Evolutionary conservation across 345 rosid genomes (phyloP), one percentile per base, ranked within the genome.

Genomic region (Luvunga scandens): DNA sequence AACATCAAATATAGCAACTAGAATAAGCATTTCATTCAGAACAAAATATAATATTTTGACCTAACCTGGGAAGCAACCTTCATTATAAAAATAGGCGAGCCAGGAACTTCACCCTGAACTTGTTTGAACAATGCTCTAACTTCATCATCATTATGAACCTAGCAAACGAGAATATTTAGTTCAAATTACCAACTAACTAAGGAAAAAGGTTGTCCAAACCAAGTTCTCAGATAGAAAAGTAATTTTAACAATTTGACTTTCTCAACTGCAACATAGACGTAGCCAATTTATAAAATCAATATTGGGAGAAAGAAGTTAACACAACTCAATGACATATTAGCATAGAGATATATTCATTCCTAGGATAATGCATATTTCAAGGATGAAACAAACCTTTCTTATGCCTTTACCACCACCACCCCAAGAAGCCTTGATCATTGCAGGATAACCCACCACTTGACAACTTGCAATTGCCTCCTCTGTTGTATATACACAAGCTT

Each of bases 361-460:
- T 62, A 71, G 53, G 36, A 75, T 72, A 56, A 67, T 36, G 38
- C 16, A 71, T 16, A 48, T 75, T 8, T 38, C 27, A 67, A 25
- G 64, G 63, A 82, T 63, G 81, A 76, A 48, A 77, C 86, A 72
- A 69, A 97, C 99, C 99, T 97, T 97, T 88, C 99, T 90, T 81
- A 97, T 97, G 77, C 99, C 99, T 90, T 97, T 94, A 80, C 99
- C 99, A 53, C 99, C 99, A 48, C 99, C 99, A 75, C 99, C 99
- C 99, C 99, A 97, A 1, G 99, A 97, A 63, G 99, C 99, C 92
- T 97, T 97, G 87, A 94, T 97, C 99, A 97, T 97, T 83, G 99
- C 98, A 71, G 99, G 99, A 87, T 97, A 97, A 82, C 99, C 99
- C 53, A 97, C 94, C 81, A 97, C 88, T 86, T 92, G 97, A 86